Evolutionary conservation across 495 filamentous ascomycete genomes (phyloP).

Genomic region (Saxophila tyrrhenica): DNA sequence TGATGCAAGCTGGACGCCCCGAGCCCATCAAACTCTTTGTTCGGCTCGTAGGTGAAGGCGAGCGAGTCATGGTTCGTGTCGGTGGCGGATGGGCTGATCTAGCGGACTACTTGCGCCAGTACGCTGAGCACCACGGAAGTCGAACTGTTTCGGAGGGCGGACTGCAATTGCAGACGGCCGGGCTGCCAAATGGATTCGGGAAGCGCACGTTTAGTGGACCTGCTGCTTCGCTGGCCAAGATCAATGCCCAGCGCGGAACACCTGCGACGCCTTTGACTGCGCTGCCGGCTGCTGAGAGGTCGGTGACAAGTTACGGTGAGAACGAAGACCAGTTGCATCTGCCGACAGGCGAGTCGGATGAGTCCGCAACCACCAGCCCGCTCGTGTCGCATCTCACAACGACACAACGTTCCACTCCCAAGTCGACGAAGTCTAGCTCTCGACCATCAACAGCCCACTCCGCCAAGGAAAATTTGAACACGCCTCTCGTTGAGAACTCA

Average conservation of each 20-base stretch:
- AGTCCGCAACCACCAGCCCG: background rate
- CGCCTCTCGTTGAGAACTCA: background rate
- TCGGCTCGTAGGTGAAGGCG: slow-evolving; percentile 81
- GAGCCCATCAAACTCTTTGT: slow-evolving; percentile 88
- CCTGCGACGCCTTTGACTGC: background rate
- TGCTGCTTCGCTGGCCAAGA: background rate
- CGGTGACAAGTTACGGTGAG: background rate
- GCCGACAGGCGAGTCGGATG: slow-evolving; percentile 3
- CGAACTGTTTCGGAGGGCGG: slow-evolving; percentile 39
- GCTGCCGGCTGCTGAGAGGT: background rate
- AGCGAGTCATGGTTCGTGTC: slow-evolving; percentile 93
- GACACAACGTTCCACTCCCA: slow-evolving; percentile 1
- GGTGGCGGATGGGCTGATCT: slow-evolving; percentile 95
- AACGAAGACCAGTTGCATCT: background rate
- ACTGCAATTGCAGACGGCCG: slow-evolving; percentile 47
- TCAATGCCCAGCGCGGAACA: background rate
- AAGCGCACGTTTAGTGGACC: slow-evolving; percentile 1
- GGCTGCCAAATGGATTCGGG: background rate
- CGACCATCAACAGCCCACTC: slow-evolving; percentile 12
- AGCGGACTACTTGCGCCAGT: slow-evolving; percentile 87
- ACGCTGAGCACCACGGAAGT: slow-evolving; percentile 75
- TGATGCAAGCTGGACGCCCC: slow-evolving; percentile 70
- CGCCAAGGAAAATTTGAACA: background rate
- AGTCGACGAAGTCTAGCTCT: background rate
- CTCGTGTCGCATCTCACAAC: background rate